Evolutionary conservation across 1,284 basidiomycete species (phyloP), one percentile per base, ranked within the genome.

Genomic region (Fomitopsis betulina): DNA sequence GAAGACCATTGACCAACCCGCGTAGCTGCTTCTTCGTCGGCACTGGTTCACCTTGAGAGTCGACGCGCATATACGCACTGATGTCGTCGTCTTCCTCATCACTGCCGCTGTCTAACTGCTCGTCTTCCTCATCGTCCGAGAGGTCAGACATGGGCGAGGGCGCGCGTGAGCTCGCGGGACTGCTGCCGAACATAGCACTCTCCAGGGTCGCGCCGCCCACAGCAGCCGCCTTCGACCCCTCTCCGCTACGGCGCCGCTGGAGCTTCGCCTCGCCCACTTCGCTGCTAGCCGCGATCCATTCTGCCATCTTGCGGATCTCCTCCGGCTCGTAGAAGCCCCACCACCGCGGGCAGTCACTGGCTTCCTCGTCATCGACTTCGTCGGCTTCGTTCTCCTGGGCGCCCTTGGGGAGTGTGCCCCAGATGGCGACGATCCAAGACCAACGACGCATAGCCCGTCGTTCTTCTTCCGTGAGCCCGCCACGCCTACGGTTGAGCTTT

Each of bases 401-500:
- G 30, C 62, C 65, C 17, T 68, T 68, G 9, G 85, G 84, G 60
- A 74, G 78, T 66, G 70, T 79, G 0, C 89, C 89, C 79, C 82
- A 88, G 0, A 90, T 84, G 0, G 79, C 83, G n/a, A 91, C 64
- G 68, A 89, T 86, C 85, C 85, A 89, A 1, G 83, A 77, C 88
- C 88, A 91, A 38, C 81, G 77, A 60, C 69, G 76, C 69, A 85
- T 73, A 40, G 73, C 68, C 33, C 68, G 67, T 35, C 82, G 73
- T 23, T 84, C 81, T 13, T 80, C 78, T 45, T 73, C 68, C 3
- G 76, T 76, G n/a, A 77, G 73, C 3, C 73, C 64, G 12, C 75
- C 71, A 12, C 73, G 72, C 61, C 73, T 74, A 43, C 62, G 70
- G 27, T 70, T 68, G 12, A 72, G 57, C 61, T 69, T 71, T 27